These are phyloP conservation scores for Talaromyces sp. DNA, from an alignment of 2,329 filamentous ascomycete genomes.

Conservation along the genomic window DNA sequence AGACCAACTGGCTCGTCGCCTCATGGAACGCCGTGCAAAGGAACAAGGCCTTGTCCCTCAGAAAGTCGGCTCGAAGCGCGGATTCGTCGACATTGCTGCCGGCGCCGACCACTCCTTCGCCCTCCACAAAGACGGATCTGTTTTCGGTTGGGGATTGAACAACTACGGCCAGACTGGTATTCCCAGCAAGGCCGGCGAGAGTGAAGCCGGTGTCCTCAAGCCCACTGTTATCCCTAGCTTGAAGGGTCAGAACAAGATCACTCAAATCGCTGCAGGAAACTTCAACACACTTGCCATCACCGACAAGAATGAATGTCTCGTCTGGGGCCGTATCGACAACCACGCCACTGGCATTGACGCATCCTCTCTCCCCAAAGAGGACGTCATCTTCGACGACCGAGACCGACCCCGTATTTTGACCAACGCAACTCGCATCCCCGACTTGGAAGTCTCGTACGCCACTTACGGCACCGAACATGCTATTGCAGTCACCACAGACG, in stretches of 20 bases:
- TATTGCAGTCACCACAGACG: slow-evolving; percentile 63
- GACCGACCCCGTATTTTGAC: slow-evolving; percentile 61
- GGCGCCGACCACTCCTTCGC: slow-evolving; percentile 76
- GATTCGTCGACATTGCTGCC: slow-evolving; percentile 55
- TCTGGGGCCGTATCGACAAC: slow-evolving; percentile 54
- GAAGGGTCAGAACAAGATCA: slow-evolving; percentile 52
- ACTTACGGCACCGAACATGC: slow-evolving; percentile 67
- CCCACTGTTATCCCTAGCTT: slow-evolving; percentile 62
- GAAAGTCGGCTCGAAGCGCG: slow-evolving; percentile 49
- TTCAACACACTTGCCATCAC: slow-evolving; percentile 63
- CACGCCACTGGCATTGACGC: slow-evolving; percentile 52
- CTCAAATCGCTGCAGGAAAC: slow-evolving; percentile 60
- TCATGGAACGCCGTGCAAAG: slow-evolving; percentile 49
- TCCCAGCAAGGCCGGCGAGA: slow-evolving; percentile 54
- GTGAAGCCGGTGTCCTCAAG: slow-evolving; percentile 61
- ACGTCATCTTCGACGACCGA: slow-evolving; percentile 56
- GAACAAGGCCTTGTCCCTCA: slow-evolving; percentile 47
- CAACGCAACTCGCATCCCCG: slow-evolving; percentile 26
- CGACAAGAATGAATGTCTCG: slow-evolving; percentile 47
- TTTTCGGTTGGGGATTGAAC: slow-evolving; percentile 77
- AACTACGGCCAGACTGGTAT: slow-evolving; percentile 73
- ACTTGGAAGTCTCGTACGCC: slow-evolving; percentile 45
- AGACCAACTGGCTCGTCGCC: slow-evolving; percentile 58
- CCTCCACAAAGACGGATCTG: slow-evolving; percentile 58
- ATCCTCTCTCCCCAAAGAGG: slow-evolving; percentile 45